These are phyloP conservation scores for Colletotrichum chrysophilum DNA, from an alignment of 2,329 filamentous ascomycete genomes.

Conservation along the genomic window DNA sequence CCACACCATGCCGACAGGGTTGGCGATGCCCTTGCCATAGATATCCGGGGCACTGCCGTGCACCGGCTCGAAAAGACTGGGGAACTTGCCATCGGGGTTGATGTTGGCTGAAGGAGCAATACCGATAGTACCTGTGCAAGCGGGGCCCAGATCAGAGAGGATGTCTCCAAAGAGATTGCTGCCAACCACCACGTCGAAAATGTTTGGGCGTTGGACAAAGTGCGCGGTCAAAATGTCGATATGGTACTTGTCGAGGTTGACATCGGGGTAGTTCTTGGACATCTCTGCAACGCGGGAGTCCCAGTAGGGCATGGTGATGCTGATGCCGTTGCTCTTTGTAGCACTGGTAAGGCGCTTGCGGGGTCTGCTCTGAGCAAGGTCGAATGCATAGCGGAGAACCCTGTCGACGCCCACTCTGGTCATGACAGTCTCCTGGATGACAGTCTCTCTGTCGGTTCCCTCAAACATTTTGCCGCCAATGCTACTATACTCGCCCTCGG, in stretches of 20 bases:
- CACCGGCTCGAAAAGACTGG: slow-evolving; percentile 72
- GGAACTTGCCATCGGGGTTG: slow-evolving; percentile 60
- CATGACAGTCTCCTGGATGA: slow-evolving; percentile 69
- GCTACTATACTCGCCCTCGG: slow-evolving; percentile 70
- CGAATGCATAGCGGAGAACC: slow-evolving; percentile 68
- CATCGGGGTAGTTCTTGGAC: slow-evolving; percentile 62
- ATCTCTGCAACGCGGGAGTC: slow-evolving; percentile 65
- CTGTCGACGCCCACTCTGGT: slow-evolving; percentile 63
- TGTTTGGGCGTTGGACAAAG: slow-evolving; percentile 66
- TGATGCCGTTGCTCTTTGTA: slow-evolving; percentile 70
- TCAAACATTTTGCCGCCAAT: slow-evolving; percentile 67
- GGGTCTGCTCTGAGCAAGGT: slow-evolving; percentile 60
- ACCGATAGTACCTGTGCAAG: slow-evolving; percentile 72
- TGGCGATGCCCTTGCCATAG: slow-evolving; percentile 73
- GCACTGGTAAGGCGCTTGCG: slow-evolving; percentile 66
- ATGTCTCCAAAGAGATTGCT: slow-evolving; percentile 70
- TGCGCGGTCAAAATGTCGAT: slow-evolving; percentile 71
- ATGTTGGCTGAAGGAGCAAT: slow-evolving; percentile 75
- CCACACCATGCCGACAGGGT: slow-evolving; percentile 74
- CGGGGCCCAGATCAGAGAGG: slow-evolving; percentile 73
- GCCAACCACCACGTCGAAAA: slow-evolving; percentile 67
- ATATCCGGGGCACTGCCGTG: slow-evolving; percentile 79
- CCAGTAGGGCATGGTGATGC: slow-evolving; percentile 73
- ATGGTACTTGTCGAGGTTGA: slow-evolving; percentile 68
- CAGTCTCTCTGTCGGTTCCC: slow-evolving; percentile 62